phyloP scores from a whole-genome alignment of 805 yeast genomes.

The Cyberlindnera euphorbiiphila region DNA sequence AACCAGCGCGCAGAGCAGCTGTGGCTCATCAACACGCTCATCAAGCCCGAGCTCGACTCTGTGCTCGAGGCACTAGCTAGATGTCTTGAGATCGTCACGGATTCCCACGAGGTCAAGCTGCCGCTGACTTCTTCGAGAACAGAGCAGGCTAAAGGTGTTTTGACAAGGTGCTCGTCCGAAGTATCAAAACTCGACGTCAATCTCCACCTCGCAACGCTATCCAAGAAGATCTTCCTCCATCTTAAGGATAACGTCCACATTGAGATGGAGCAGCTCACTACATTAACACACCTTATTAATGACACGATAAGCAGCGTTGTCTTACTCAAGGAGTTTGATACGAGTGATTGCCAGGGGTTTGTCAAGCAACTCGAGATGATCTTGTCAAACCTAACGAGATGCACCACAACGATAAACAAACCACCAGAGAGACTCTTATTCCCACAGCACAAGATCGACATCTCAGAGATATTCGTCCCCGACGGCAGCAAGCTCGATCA shows the following conservation, averaged over 20 bases:
- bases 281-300: conserved; percentile 31
- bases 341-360: conserved; percentile 10
- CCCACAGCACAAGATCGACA: conserved; percentile 46
- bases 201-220: conserved; percentile 35
- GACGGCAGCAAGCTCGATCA: conserved; percentile 28
- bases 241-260: conserved; percentile 35
- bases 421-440: conserved; percentile 55
- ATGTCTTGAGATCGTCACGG: conserved; percentile 38
- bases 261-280: conserved; percentile 38
- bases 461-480: conserved; percentile 36
- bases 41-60: conserved; percentile 45
- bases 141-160: conserved; percentile 56
- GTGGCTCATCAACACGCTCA: conserved; percentile 47
- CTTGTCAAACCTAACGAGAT: conserved; percentile 27
- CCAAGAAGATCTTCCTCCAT: conserved; percentile 38
- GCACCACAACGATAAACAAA: conserved; percentile 38
- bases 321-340: conserved; percentile 35
- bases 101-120: conserved; percentile 43
- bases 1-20: conserved; percentile 30
- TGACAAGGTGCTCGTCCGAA: conserved; percentile 52
- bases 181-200: conserved; percentile 44
- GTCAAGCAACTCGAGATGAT: conserved; percentile 20
- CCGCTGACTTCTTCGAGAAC: conserved; percentile 54
- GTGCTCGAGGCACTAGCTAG: conserved; percentile 39
- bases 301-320: conserved; percentile 19